Percentiles rank a stretch among this genome's conserved stretches.
phyloP scores from a whole-genome alignment of 1,139 yeast species.

The Geotrichum restrictum region DNA sequence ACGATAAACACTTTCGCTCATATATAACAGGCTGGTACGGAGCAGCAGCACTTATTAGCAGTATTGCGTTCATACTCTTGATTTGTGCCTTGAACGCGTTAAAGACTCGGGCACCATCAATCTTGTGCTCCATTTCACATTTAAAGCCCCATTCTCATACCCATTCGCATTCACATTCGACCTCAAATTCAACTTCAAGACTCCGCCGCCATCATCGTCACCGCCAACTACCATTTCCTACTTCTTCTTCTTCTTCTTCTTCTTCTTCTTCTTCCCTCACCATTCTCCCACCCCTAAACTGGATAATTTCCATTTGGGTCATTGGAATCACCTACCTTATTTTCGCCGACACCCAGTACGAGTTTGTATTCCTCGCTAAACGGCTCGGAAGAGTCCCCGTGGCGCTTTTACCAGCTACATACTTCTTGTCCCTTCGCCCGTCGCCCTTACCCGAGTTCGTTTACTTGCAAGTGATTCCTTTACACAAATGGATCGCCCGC shows the following conservation, averaged over 20 bases:
- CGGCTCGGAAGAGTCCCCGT: slow-evolving; percentile 74
- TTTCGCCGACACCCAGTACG: slow-evolving; percentile 39
- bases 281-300: slow-evolving; percentile 6
- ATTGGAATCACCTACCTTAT: slow-evolving; percentile 24
- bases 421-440: slow-evolving; percentile 70
- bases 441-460: slow-evolving; percentile 68
- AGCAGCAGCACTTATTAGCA: background rate
- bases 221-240: too few species aligned
- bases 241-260: too few species aligned
- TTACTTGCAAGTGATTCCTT: slow-evolving; percentile 67
- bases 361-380: slow-evolving; percentile 63
- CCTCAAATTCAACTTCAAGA: too few species aligned
- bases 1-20: background rate
- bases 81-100: too few species aligned
- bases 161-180: too few species aligned
- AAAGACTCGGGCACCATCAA: too few species aligned
- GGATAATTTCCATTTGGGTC: slow-evolving; percentile 27
- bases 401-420: slow-evolving; percentile 68
- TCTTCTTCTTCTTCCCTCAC: slow-evolving; percentile 12
- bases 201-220: too few species aligned
- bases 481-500: slow-evolving; percentile 87
- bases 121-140: too few species aligned
- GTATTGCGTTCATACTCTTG: background rate
- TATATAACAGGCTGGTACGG: background rate
- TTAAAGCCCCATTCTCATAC: too few species aligned